Percentiles rank a stretch among this genome's conserved stretches.
Evolutionary conservation across 495 filamentous ascomycete genomes (phyloP).

Genomic region (Alectoria sarmentosa): DNA sequence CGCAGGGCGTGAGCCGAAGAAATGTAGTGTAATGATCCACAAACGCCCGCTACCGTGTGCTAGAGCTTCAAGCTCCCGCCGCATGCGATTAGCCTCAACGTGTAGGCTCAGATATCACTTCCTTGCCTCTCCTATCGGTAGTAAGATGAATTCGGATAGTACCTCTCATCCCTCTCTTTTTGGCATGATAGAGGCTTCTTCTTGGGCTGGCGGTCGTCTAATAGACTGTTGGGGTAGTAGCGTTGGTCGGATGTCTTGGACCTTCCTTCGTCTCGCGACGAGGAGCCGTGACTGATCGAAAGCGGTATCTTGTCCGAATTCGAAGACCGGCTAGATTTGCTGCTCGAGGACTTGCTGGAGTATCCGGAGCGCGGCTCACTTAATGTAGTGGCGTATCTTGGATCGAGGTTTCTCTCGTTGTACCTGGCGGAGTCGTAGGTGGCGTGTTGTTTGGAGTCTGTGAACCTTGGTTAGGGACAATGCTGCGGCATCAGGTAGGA

Average conservation of each 20-base stretch:
- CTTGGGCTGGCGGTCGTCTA: neutral
- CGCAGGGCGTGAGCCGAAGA: too few species aligned
- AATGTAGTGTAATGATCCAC: neutral
- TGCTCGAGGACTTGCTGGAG: neutral
- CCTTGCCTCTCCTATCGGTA: neutral
- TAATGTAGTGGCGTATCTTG: neutral
- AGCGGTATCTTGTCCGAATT: neutral
- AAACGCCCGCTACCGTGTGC: neutral
- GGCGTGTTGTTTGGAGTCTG: neutral
- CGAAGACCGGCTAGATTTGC: neutral
- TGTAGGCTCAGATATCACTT: neutral
- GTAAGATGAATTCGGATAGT: neutral
- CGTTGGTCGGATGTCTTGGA: neutral
- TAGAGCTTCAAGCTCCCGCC: neutral
- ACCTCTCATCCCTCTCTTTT: neutral
- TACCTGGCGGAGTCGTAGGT: neutral
- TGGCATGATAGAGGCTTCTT: constrained; percentile 5
- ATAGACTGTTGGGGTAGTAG: neutral
- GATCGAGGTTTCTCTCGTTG: neutral
- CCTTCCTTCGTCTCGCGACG: neutral
- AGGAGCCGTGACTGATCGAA: neutral
- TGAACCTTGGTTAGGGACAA: neutral
- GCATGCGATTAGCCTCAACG: too few species aligned
- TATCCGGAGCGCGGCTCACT: neutral
- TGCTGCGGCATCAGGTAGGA: neutral